Conservation (phyloP, 1,284 basidiomycete genomes). For the Cutaneotrichosporon arboriforme region DNA sequence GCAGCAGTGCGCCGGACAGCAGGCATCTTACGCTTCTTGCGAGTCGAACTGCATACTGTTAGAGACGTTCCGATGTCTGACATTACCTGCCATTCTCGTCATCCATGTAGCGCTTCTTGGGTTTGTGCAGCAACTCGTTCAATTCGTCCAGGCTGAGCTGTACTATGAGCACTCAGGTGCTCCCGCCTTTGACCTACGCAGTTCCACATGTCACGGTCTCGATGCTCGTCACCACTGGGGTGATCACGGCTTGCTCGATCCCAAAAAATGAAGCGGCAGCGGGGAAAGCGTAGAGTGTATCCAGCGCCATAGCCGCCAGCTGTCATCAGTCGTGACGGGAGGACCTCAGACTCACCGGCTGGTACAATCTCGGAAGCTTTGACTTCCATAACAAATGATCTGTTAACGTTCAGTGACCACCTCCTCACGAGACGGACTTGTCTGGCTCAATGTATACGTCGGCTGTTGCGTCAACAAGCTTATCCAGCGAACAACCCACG, state of each 20-base stretch:
- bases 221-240: constrained; percentile 28
- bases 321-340: constrained; percentile 31
- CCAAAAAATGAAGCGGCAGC: constrained; percentile 67
- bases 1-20: constrained; percentile 49
- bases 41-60: constrained; percentile 6
- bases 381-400: constrained; percentile 64
- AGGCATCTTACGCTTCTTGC: constrained; percentile 30
- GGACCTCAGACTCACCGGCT: constrained; percentile 54
- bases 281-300: constrained; percentile 68
- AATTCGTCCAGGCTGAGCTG: constrained; percentile 43
- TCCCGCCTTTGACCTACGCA: constrained; percentile 38
- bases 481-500: constrained; percentile 33
- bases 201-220: constrained; percentile 46
- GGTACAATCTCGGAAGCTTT: constrained; percentile 82
- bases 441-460: constrained; percentile 49
- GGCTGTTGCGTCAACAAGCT: constrained; percentile 25
- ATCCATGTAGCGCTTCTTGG: constrained; percentile 38
- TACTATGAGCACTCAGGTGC: too few relatives aligned
- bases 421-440: constrained; percentile 29
- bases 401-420: constrained; percentile 5
- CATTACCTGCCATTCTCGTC: constrained; percentile 36
- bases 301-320: constrained; percentile 36
- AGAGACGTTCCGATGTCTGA: too few relatives aligned
- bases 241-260: constrained; percentile 38
- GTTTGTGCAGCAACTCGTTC: constrained; percentile 29